Evolutionary conservation across 306 rosid genomes (phyloP), one percentile per base, ranked within the genome.

Genomic region (Glycine tomentella): DNA sequence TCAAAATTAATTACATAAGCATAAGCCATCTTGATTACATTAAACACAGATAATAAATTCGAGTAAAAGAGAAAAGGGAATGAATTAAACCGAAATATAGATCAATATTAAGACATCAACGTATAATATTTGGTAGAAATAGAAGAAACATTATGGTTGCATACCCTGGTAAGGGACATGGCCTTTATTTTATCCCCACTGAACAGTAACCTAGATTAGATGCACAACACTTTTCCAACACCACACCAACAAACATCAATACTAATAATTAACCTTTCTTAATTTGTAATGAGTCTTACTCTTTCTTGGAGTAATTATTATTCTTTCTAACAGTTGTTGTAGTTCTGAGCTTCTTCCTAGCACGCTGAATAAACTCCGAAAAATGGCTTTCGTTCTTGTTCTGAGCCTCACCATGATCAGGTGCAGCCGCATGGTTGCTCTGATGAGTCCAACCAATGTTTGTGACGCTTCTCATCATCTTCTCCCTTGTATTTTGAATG

Each of bases 321-420:
- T 61, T 13, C 74, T 78, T 89, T 50, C 92, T 72, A 40, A 52
- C 55, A 0, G 33, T 75, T 2, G 94, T 83, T 42, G 85, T 59
- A 69, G 87, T 36, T 55, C 89, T 82, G 69, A 90, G 75, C 84
- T 77, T 92, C 75, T 65, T 79, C 87, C 73, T 87, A 8, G 77
- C 84, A 7, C 55, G 80, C 1, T 77, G 76, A 72, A 90, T 89
- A 45, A 82, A 92, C 38, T 85, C 91, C 0, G 88, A 80, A 63
- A 87, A 87, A 4, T 79, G 67, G 52, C 57, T 31, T 9, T 77
- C 92, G 17, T 57, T 73, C 33, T 81, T 79, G 71, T 25, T 25
- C 31, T 25, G 31, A 25, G 31, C 31, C 31, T 25, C 31, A 25
- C 31, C 31, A 25, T 25, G 31, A 1, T 25, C 31, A 25, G 1